These are phyloP conservation scores for Avena insularis DNA, from an alignment of 176 grass and related monocot genomes.

Conservation along the genomic window DNA sequence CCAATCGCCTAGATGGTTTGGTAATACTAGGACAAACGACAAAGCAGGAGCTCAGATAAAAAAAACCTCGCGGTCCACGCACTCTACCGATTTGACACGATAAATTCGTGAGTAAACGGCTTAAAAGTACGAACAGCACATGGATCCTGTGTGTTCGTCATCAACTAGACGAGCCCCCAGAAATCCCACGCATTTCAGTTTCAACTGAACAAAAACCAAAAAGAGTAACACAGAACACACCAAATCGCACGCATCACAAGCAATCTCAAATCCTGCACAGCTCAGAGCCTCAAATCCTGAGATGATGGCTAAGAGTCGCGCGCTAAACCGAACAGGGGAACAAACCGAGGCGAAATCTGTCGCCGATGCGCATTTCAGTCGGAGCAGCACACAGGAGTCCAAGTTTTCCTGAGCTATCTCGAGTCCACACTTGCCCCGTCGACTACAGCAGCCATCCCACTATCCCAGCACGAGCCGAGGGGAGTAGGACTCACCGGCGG, in stretches of 20 bases:
- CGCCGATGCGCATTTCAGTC: slow-evolving; percentile 15
- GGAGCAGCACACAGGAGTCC: background rate
- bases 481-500: slow-evolving; percentile 46
- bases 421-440: background rate
- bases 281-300: background rate
- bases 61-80: background rate
- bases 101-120: background rate
- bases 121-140: background rate
- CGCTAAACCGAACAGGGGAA: background rate
- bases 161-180: background rate
- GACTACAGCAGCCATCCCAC: background rate
- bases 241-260: background rate
- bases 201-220: background rate
- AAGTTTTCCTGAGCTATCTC: background rate
- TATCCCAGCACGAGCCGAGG: slow-evolving; percentile 14
- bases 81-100: background rate
- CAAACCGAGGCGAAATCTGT: background rate
- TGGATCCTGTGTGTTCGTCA: background rate
- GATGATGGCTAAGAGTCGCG: background rate
- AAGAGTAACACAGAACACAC: background rate
- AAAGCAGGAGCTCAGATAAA: background rate
- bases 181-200: slow-evolving; percentile 40
- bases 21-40: slow-evolving; percentile 22
- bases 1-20: background rate
- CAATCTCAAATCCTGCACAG: slow-evolving; percentile 6